Percentiles rank a stretch among this genome's conserved stretches.
Evolutionary conservation across 805 yeast species (phyloP).

Genomic region (Sugiyamaella marilandica): DNA sequence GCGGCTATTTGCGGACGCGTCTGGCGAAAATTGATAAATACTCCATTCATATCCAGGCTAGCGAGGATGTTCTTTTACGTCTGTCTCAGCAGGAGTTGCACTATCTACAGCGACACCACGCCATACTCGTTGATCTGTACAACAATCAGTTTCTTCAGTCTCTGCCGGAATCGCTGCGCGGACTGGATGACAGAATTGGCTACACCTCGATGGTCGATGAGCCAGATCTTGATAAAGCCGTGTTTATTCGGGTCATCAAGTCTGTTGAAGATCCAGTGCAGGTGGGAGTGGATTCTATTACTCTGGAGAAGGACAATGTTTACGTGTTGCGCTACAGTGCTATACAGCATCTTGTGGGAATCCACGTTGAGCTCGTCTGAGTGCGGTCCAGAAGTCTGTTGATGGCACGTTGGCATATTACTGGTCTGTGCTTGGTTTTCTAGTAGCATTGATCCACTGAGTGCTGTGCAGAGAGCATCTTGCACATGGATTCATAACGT

Average conservation of each 20-base stretch:
- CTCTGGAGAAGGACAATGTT: slow-evolving; percentile 57
- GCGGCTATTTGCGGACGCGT: slow-evolving; percentile 77
- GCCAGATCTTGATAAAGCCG: slow-evolving; percentile 75
- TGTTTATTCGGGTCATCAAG: slow-evolving; percentile 57
- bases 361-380: slow-evolving; percentile 40
- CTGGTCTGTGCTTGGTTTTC: no score
- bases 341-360: slow-evolving; percentile 38
- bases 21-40: slow-evolving; percentile 64
- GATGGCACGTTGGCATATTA: no score
- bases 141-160: slow-evolving; percentile 59
- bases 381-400: no score
- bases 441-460: no score
- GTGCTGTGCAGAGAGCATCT: no score
- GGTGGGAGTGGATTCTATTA: slow-evolving; percentile 47
- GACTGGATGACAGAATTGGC: slow-evolving; percentile 70
- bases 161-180: slow-evolving; percentile 64
- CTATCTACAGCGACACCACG: slow-evolving; percentile 67
- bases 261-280: slow-evolving; percentile 38
- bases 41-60: slow-evolving; percentile 53
- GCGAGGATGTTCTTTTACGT: slow-evolving; percentile 35
- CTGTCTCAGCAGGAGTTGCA: slow-evolving; percentile 57
- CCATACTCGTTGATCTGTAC: slow-evolving; percentile 59
- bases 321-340: slow-evolving; percentile 69
- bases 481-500: no score
- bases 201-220: slow-evolving; percentile 59